Conservation (phyloP, 768 basidiomycete species). For the Lactarius psammicola region DNA sequence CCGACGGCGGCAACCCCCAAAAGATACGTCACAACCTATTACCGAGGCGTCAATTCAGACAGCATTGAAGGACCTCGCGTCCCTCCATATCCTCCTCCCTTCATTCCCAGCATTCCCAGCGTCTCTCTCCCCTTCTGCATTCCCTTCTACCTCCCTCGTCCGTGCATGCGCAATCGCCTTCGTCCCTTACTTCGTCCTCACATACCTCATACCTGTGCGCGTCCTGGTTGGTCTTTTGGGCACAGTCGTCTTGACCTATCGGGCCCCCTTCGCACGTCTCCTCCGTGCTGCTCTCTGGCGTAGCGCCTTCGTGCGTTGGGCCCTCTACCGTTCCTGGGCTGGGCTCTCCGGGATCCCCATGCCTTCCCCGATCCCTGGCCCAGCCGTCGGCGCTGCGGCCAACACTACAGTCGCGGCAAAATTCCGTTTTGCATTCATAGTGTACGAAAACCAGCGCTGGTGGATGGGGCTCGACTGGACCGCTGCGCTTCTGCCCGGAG, state of each 20-base stretch:
- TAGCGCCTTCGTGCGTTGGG: constrained; percentile 68
- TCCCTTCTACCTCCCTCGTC: constrained; percentile 42
- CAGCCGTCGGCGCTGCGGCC: constrained; percentile 35
- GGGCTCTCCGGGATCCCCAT: constrained; percentile 55
- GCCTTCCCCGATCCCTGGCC: constrained; percentile 37
- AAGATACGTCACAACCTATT: constrained; percentile 35
- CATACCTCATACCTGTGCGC: constrained; percentile 59
- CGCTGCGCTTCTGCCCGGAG: constrained; percentile 82
- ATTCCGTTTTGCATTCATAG: constrained; percentile 80
- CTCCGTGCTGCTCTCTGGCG: constrained; percentile 56
- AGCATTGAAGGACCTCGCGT: constrained; percentile 62
- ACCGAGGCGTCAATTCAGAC: constrained; percentile 56
- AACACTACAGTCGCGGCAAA: constrained; percentile 7
- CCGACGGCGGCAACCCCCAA: constrained; percentile 31
- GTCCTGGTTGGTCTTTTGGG: constrained; percentile 60
- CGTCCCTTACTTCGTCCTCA: constrained; percentile 64
- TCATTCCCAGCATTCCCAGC: constrained; percentile 36
- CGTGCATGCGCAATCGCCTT: constrained; percentile 58
- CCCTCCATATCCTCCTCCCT: constrained; percentile 61
- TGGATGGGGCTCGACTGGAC: constrained; percentile 99
- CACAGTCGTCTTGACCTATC: constrained; percentile 56
- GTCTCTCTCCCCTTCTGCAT: constrained; percentile 33
- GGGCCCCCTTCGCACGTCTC: constrained; percentile 64
- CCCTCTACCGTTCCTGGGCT: constrained; percentile 51
- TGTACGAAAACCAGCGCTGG: constrained; percentile 95